phyloP scores from a whole-genome alignment of 169 alveolate genomes.

The Amoebophrya sp. region DNA sequence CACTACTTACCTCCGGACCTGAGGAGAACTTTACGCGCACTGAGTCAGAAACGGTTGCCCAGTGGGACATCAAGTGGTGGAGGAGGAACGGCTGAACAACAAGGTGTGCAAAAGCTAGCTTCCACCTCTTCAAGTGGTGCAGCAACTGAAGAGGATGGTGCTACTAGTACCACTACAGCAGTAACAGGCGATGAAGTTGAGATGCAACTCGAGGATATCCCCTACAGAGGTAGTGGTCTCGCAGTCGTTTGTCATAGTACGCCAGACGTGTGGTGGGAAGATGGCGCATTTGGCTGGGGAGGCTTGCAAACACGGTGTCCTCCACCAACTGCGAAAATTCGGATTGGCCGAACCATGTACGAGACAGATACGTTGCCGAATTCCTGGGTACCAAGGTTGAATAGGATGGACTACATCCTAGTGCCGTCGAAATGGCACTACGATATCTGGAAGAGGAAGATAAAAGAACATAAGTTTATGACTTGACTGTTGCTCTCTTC shows the following conservation, averaged over 20 bases:
- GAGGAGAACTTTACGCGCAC: background rate
- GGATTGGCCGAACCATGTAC: background rate
- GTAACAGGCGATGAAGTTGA: background rate
- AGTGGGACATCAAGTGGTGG: too few species aligned
- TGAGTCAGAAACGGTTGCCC: too few species aligned
- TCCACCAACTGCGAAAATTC: background rate
- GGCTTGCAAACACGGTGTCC: background rate
- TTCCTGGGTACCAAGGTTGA: background rate
- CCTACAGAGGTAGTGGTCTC: too few species aligned
- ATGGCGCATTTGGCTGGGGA: conserved; percentile 9
- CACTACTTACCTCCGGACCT: background rate
- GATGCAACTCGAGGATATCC: too few species aligned
- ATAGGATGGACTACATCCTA: background rate
- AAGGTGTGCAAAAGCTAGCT: background rate
- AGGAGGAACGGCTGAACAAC: background rate
- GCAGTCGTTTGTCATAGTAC: background rate
- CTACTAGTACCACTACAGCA: background rate
- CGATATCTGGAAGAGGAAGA: background rate
- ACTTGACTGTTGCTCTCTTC: too few species aligned
- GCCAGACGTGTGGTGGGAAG: conserved; percentile 3
- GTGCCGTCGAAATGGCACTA: background rate
- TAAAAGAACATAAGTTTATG: background rate
- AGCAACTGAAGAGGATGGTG: background rate
- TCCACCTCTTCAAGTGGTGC: background rate
- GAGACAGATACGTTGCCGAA: conserved; percentile 10